Base-by-base conservation (phyloP, 2,329 filamentous ascomycete species). In the Falciphora oryzae region DNA sequence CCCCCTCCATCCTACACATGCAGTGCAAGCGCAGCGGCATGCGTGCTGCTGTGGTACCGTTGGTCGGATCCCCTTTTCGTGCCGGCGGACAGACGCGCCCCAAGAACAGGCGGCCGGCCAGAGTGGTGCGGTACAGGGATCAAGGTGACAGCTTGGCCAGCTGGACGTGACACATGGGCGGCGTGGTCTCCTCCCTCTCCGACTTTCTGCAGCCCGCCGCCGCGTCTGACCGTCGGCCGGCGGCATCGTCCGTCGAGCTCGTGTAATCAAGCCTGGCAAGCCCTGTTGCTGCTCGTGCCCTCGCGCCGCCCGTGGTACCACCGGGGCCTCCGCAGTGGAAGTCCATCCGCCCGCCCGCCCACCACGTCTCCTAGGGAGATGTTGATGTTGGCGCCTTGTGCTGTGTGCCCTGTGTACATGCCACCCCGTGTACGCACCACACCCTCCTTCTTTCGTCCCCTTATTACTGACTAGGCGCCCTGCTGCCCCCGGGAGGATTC, bases 241-340 rank as follows among this genome's bases (percentile, higher is more conserved):
- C 22, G 22, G 53, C 22, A 27, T 27, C 25, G 53, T 25, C 53
- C 25, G 53, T 57, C 53, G 22, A 57, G 53, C 53, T 57, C 25
- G 53, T 57, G 53, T 27, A 27, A 57, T 57, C 53, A n/a, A 57
- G n/a, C 53, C 22, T n/a, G 53, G 53, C 53, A 57, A n/a, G 18
- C 32, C 32, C 32, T 35, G 32, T 35, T 35, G 32, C 32, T 35
- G 32, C 32, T 13, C 32, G 32, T 13, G 32, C 32, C 32, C 32
- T 13, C 32, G 32, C 11, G 32, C 32, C 32, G 10, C 32, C 32
- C 32, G 53, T n/a, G 22, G 53, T 57, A 16, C 53, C 22, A 57
- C 53, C n/a, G 53, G 22, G 22, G 7, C 25, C 53, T 57, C 25
- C 25, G 7, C 3, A 2, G 8, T 57, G n/a, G 22, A 2, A n/a